Conservation (phyloP, 179 eudicot species). For the Pouteria campechiana region DNA sequence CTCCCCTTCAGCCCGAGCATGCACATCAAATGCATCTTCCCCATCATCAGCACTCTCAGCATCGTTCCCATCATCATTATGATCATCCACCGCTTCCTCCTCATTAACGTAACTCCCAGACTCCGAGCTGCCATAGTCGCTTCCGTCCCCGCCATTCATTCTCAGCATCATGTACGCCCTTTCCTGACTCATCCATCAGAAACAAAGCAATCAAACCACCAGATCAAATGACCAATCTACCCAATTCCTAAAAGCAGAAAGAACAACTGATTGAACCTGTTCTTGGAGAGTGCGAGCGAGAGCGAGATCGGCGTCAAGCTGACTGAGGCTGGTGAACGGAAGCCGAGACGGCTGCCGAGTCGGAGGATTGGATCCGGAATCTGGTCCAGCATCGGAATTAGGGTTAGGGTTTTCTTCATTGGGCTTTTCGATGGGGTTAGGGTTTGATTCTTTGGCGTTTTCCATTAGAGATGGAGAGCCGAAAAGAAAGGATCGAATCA, state of each 20-base stretch:
- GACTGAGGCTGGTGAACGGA: constrained; percentile 76
- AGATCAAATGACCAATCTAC: neutral
- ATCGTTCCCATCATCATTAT: constrained; percentile 20
- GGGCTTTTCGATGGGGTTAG: neutral
- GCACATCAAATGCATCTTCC: constrained; percentile 56
- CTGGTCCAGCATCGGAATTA: neutral
- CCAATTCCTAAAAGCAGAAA: neutral
- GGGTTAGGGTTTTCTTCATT: constrained; percentile 6
- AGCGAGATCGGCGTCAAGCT: constrained; percentile 93
- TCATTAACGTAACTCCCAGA: constrained; percentile 40
- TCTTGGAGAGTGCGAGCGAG: constrained; percentile 92
- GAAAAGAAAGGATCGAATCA: too few species aligned
- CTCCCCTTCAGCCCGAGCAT: constrained; percentile 43
- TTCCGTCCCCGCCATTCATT: constrained; percentile 47
- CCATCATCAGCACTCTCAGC: constrained; percentile 19
- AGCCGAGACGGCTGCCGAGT: constrained; percentile 33
- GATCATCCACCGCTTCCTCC: constrained; percentile 26
- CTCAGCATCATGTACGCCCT: constrained; percentile 91
- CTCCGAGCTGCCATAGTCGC: constrained; percentile 62
- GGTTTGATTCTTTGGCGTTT: too few species aligned
- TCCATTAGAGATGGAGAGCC: too few species aligned
- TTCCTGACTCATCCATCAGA: constrained; percentile 56
- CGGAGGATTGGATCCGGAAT: constrained; percentile 7
- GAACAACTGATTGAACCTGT: constrained; percentile 33
- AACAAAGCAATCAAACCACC: constrained; percentile 4